Base-by-base conservation (phyloP, 2,329 filamentous ascomycete species). In the Trichoderma guizhouense region DNA sequence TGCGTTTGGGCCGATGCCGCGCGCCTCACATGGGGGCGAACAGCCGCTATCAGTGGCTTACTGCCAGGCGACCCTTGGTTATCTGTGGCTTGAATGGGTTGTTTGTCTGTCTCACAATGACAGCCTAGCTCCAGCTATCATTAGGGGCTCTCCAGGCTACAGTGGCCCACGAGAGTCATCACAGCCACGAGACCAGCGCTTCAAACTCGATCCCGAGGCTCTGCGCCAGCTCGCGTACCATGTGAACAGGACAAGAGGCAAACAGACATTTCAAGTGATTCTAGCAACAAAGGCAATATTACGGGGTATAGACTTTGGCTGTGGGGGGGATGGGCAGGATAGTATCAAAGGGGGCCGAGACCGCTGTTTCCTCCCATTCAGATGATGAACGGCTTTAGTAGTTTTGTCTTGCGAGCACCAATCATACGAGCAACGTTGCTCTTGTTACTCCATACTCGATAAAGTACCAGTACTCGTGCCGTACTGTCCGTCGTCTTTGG, bases 11-110 rank as follows among this genome's bases (percentile, higher is more conserved):
- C 43, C 63, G 62, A 64, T 51, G 65, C 65, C 43, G 36, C 26
- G 36, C 65, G 34, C 24, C 65, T 68, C 47, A 32, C 34, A 60
- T 68, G 65, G 53, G 36, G 65, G 8, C n/a, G 26, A 36, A 39
- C 30, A 67, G 32, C 64, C 64, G 47, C 62, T 53, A 65, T 65
- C 62, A 39, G 64, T 57, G 30, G 51, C 64, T 67, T 67, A 67
- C 7, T 57, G 21, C 24, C 15, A 32, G 18, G 43, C 55, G 34
- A 30, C 53, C 63, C 65, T 60, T 51, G 30, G 66, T 62, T 62
- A 69, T 69, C 66, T 62, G 66, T 53, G 66, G 66, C 66, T 69
- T 53, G 57, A 53, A 62, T 24, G 7, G 39, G 39, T 28, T n/a
- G n/a, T 26, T 34, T 21, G 30, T n/a, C 7, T 66, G 63, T 61